Conservation (phyloP, 331 rosid species). For the Malus hybrid region DNA sequence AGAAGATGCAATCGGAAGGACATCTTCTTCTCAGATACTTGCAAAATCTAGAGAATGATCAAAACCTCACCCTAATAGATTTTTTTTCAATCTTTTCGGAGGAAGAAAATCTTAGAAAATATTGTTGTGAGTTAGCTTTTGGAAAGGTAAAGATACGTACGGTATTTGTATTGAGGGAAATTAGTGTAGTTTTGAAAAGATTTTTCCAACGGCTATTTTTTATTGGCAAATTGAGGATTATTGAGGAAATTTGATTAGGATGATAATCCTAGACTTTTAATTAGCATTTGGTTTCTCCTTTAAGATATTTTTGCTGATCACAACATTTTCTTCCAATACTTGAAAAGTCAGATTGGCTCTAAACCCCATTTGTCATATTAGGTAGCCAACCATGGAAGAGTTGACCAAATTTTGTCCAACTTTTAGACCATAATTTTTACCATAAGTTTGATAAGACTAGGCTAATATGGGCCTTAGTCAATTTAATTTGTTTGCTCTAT, state of each 20-base stretch:
- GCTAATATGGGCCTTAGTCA: not conserved
- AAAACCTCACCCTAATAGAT: not conserved
- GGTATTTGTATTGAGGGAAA: not conserved
- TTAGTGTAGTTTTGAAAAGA: not conserved
- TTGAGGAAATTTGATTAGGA: not conserved
- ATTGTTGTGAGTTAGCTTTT: not conserved
- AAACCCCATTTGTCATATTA: not conserved
- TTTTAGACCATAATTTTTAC: not conserved
- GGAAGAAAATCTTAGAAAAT: conserved; percentile 17
- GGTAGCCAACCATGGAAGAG: not conserved
- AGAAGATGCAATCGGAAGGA: conserved; percentile 62
- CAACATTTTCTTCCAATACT: not conserved
- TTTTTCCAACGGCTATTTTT: conserved; percentile 35
- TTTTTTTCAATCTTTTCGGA: not conserved
- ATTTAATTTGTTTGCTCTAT: not conserved
- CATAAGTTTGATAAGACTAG: not conserved
- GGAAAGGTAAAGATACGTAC: not conserved
- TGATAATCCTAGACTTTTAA: not conserved
- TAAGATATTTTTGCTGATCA: not conserved
- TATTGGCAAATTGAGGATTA: not conserved
- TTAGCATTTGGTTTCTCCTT: not conserved
- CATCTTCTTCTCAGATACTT: conserved; percentile 71
- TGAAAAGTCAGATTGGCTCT: too few relatives aligned
- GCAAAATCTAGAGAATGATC: conserved; percentile 24
- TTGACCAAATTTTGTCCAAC: not conserved